Base-by-base conservation (phyloP, 768 basidiomycete species). In the Macrocybe gigantea region DNA sequence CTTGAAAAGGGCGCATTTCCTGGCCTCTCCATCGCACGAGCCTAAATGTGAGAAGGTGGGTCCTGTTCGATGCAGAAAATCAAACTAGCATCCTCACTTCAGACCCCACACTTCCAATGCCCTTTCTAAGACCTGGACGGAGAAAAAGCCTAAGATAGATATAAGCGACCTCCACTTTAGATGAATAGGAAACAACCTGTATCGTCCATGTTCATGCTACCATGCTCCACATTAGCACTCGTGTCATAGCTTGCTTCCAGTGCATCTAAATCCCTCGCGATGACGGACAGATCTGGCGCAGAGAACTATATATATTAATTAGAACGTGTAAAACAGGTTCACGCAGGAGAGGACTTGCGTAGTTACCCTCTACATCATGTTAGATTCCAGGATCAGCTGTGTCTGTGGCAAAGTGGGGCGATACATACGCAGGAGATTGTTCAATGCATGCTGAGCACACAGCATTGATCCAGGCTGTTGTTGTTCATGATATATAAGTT, bases 141-240 rank as follows among this genome's bases (percentile, higher is more conserved):
- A 94, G 66, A 96, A 96, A 64, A 91, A 96, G 1, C 90, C 89
- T 91, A 35, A 44, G 41, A 45, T 8, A 1, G 40, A 30, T 7
- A 33, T 22, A 48, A 32, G 11, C 10, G 33, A 13, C 5, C 13
- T 11, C 30, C 1, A 29, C 15, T 14, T 30, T 34, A 13, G 11
- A 39, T 14, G 7, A 15, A 22, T 35, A 22, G 33, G 6, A 7
- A 33, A 49, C 22, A 45, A 82, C 91, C 93, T 29, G 90, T 91
- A 62, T 94, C 93, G 56, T 96, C 93, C 87, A 93, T 90, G 60
- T 96, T 96, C 50, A 76, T 71, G 66, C 85, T 85, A 37, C 66
- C 69, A 4, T 22, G 22, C 22, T 22, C 22, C 22, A 22, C 22
- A 33, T 63, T 56, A 60, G 71, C 72, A 40, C 63, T 68, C 42